Percentiles rank a stretch among this genome's conserved stretches.
phyloP scores from a whole-genome alignment of 495 filamentous ascomycete species.

The Evansstolkia leycettana region DNA sequence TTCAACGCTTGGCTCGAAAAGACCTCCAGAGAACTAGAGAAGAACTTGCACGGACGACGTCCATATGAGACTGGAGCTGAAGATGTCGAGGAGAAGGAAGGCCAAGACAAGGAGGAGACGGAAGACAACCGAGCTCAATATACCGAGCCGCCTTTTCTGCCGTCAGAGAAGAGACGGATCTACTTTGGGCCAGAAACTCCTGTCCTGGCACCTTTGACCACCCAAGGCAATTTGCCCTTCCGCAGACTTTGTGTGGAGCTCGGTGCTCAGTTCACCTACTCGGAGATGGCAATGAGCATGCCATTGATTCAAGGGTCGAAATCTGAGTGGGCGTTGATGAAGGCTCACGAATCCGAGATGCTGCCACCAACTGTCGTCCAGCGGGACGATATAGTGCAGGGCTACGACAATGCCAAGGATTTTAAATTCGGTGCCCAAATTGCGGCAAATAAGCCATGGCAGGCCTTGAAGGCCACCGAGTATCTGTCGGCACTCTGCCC shows the following conservation, averaged over 20 bases:
- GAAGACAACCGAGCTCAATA: slow-evolving; percentile 69
- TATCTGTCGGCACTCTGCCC: slow-evolving; percentile 63
- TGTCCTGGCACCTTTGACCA: slow-evolving; percentile 76
- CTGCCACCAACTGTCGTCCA: slow-evolving; percentile 43
- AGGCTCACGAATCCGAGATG: slow-evolving; percentile 72
- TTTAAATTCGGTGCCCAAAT: slow-evolving; percentile 86
- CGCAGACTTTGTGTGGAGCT: slow-evolving; percentile 81
- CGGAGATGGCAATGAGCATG: slow-evolving; percentile 93
- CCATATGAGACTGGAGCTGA: no score
- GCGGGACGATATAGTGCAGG: slow-evolving; percentile 40
- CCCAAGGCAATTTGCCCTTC: slow-evolving; percentile 96
- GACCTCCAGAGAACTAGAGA: slow-evolving; percentile 41
- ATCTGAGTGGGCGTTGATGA: slow-evolving; percentile 88
- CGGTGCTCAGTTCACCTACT: slow-evolving; percentile 89
- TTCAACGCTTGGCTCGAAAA: slow-evolving; percentile 66
- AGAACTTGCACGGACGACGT: slow-evolving; percentile 26
- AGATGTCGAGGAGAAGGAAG: slow-evolving; percentile 7
- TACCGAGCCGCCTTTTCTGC: slow-evolving; percentile 69
- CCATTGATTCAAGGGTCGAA: slow-evolving; percentile 86
- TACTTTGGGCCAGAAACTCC: slow-evolving; percentile 94
- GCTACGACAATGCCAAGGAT: slow-evolving; percentile 73
- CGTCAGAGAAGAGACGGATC: slow-evolving; percentile 83
- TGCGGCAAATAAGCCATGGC: slow-evolving; percentile 76
- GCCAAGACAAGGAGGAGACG: slow-evolving; percentile 25
- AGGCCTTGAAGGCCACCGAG: slow-evolving; percentile 78